Evolutionary conservation across 1,284 basidiomycete genomes (phyloP).

Genomic region (Schizopora paradoxa): DNA sequence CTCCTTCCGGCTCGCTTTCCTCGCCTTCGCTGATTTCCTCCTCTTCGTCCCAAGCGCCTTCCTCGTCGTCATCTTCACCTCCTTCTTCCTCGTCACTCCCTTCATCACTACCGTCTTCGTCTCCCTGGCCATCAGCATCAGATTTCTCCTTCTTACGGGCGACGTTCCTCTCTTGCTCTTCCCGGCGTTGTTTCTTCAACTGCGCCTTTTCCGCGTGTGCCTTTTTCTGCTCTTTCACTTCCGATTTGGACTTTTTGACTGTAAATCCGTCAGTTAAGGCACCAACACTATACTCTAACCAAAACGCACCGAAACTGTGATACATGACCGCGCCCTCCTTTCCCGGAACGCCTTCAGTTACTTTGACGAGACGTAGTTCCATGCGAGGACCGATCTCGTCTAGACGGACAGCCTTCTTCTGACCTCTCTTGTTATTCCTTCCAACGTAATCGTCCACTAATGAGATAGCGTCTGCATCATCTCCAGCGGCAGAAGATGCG

Average conservation of each 20-base stretch:
- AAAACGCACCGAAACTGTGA: constrained; percentile 78
- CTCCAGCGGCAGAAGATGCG: constrained; percentile 76
- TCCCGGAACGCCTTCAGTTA: constrained; percentile 89
- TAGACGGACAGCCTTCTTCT: constrained; percentile 85
- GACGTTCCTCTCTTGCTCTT: constrained; percentile 87
- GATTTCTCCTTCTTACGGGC: constrained; percentile 67
- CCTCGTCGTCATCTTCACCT: constrained; percentile 31
- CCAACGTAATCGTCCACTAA: constrained; percentile 93
- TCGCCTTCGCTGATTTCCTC: constrained; percentile 60
- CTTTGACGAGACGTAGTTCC: constrained; percentile 91
- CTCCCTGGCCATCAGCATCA: constrained; percentile 35
- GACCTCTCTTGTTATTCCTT: constrained; percentile 87
- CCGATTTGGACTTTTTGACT: constrained; percentile 83
- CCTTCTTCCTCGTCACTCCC: constrained; percentile 29
- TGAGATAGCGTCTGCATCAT: constrained; percentile 75
- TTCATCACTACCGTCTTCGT: constrained; percentile 32
- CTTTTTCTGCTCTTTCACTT: constrained; percentile 59
- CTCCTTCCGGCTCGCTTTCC: constrained; percentile 39
- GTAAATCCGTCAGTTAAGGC: constrained; percentile 8
- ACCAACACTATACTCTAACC: neutral
- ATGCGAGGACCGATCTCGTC: constrained; percentile 95
- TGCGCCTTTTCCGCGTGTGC: constrained; percentile 74
- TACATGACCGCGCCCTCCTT: constrained; percentile 86
- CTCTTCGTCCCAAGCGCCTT: constrained; percentile 51
- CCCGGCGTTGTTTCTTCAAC: constrained; percentile 68